A percentile compares a stretch with the other conserved stretches of the same genome.
Conservation (phyloP, 2,329 filamentous ascomycete species). For the Whalleya microplaca region DNA sequence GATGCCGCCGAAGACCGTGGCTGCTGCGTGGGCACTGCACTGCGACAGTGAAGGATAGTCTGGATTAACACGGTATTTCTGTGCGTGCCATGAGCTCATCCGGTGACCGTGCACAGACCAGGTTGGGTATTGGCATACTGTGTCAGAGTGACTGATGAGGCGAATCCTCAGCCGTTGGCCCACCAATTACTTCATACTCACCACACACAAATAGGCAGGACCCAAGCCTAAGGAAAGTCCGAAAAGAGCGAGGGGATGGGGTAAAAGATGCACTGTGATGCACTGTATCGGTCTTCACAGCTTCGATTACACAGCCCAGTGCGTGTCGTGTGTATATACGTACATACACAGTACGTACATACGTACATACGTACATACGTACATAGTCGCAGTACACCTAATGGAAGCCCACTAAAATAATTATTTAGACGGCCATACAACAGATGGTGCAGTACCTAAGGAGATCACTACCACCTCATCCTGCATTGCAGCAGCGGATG, state of each 20-base stretch:
- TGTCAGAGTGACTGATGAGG: constrained; percentile 13
- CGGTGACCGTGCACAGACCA: not conserved
- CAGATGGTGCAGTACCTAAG: not conserved
- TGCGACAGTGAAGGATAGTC: not conserved
- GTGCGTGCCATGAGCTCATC: not conserved
- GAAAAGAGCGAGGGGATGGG: constrained; percentile 23
- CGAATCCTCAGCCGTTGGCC: constrained; percentile 20
- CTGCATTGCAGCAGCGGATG: constrained; percentile 23
- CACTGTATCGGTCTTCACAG: constrained; percentile 15
- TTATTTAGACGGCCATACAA: not conserved
- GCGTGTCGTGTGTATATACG: not conserved
- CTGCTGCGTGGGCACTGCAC: too few relatives aligned
- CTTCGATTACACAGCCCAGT: constrained; percentile 24
- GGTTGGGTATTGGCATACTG: not conserved
- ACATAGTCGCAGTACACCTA: not conserved
- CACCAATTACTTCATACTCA: constrained; percentile 32
- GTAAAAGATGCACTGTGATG: constrained; percentile 17
- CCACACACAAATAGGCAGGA: constrained; percentile 11
- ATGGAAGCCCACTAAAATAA: not conserved
- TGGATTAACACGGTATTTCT: not conserved
- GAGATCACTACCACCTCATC: constrained; percentile 17
- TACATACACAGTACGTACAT: constrained; percentile 2
- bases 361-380: not conserved
- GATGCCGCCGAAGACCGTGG: constrained; percentile 5
- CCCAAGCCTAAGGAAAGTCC: constrained; percentile 14